phyloP scores from a whole-genome alignment of 176 grass and related monocot species.

The Paspalum notatum region DNA sequence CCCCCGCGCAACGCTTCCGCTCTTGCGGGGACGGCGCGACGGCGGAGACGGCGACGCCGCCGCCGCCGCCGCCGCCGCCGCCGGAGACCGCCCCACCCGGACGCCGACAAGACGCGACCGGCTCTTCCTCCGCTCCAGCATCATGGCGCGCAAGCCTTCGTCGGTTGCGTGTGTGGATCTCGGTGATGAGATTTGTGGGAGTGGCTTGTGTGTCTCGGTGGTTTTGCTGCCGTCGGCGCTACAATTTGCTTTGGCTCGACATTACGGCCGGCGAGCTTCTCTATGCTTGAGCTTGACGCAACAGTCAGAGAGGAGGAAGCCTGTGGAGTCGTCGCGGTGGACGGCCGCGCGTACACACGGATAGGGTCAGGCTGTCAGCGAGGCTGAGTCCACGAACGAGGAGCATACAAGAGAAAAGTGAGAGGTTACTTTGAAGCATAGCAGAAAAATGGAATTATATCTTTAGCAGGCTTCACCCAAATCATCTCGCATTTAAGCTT shows the following conservation, averaged over 20 bases:
- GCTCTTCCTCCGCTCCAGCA: constrained; percentile 32
- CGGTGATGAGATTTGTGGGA: not conserved
- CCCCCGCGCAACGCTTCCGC: not conserved
- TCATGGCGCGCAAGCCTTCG: not conserved
- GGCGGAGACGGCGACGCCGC: not conserved
- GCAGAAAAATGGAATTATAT: no score
- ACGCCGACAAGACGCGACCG: constrained; percentile 6
- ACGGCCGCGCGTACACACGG: no score
- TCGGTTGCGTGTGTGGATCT: not conserved
- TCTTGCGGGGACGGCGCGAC: not conserved
- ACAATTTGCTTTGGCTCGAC: constrained; percentile 7
- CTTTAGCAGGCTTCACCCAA: no score
- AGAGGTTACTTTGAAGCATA: no score
- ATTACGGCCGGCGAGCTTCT: constrained; percentile 24
- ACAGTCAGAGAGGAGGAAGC: constrained; percentile 31
- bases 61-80: not conserved
- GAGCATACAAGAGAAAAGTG: no score
- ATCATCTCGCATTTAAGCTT: no score
- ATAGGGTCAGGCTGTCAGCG: no score
- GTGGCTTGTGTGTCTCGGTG: not conserved
- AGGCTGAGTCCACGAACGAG: no score
- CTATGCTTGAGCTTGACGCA: constrained; percentile 7
- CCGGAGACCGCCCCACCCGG: constrained; percentile 16
- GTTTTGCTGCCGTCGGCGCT: constrained; percentile 1
- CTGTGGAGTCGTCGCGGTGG: no score